phyloP scores from a whole-genome alignment of 352 stramenopile genomes.

The Phytophthora ramorum region DNA sequence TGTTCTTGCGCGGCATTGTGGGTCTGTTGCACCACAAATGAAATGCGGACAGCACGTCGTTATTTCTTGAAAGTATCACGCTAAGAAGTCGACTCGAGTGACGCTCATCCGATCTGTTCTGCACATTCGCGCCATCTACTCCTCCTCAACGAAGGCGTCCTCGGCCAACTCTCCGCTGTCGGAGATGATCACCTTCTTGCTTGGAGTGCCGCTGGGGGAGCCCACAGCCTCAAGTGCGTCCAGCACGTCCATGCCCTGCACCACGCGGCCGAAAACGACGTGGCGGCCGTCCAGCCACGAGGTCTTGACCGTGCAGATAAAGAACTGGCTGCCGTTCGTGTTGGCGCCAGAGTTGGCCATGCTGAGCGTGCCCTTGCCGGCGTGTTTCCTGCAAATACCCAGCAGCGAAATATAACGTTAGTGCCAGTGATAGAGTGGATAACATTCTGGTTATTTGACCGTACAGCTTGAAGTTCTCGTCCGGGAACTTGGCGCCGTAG shows the following conservation, averaged over 20 bases:
- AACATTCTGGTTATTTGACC: slow-evolving; percentile 12
- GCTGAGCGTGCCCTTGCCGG: slow-evolving; percentile 69
- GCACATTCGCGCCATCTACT: slow-evolving; percentile 20
- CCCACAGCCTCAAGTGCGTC: slow-evolving; percentile 96
- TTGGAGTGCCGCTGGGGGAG: slow-evolving; percentile 90
- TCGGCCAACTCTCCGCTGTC: slow-evolving; percentile 93
- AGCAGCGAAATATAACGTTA: not conserved
- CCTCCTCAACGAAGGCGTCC: slow-evolving; percentile 61
- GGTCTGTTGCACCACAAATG: too few relatives aligned
- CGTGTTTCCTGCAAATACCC: slow-evolving; percentile 63
- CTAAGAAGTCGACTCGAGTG: not conserved
- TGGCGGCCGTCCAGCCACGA: slow-evolving; percentile 90
- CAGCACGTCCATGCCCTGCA: slow-evolving; percentile 97
- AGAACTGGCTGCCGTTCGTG: slow-evolving; percentile 98
- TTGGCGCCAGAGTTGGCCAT: slow-evolving; percentile 89
- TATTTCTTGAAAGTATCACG: not conserved
- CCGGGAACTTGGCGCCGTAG: slow-evolving; percentile 80
- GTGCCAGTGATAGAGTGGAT: not conserved
- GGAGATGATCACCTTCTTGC: slow-evolving; percentile 90
- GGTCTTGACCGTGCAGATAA: slow-evolving; percentile 95
- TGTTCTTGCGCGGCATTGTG: too few relatives aligned
- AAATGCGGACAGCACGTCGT: too few relatives aligned
- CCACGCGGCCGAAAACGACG: slow-evolving; percentile 94
- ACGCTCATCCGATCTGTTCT: not conserved
- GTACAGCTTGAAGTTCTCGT: slow-evolving; percentile 90